Base-by-base conservation (phyloP, 306 rosid species). In the Dryas drummondii region DNA sequence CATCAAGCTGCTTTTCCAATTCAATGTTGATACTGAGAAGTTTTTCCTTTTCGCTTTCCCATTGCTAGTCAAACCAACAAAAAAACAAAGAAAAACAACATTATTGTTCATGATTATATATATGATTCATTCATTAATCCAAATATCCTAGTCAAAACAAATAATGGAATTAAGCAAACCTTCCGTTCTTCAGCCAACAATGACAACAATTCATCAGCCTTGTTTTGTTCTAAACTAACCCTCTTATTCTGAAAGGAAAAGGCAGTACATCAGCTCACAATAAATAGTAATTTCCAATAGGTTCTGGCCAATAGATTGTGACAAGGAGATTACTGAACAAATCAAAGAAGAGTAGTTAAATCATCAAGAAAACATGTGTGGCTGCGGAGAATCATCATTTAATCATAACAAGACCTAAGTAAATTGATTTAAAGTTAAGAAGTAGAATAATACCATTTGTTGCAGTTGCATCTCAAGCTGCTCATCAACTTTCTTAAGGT, bases 1-100 rank as follows among this genome's bases (percentile, higher is more conserved):
- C 26, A 72, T 80, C 37, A 88, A 82, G 15, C 82, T 83, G 26
- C 73, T 81, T 83, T 82, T 91, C 84, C 70, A 90, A 77, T 16
- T 82, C 92, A 61, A 82, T 64, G 70, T 87, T 90, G 67, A 71
- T 70, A 63, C 54, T 45, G 26, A 82, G 88, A 59, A 86, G 83
- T 65, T 84, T 62, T 76, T 86, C 87, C 88, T 87, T 89, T 78
- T 79, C 80, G 76, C 73, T 82, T 96, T 88, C 84, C 82, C 75
- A 79, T 59, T 45, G 62, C 55, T 42, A 76, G 63, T 72, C 47
- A 59, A 45, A 59, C 32, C 50, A 76, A 53, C 71, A 70, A 80
- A 27, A 37, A 66, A 4, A 44, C 55, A 6, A 40, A 41, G 15
- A 19, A 54, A 42, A 13, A 11, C 7, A 4, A 45, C 46, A 8